Conservation (phyloP, 1,284 basidiomycete genomes). For the Ceraceosorus bombacis region DNA sequence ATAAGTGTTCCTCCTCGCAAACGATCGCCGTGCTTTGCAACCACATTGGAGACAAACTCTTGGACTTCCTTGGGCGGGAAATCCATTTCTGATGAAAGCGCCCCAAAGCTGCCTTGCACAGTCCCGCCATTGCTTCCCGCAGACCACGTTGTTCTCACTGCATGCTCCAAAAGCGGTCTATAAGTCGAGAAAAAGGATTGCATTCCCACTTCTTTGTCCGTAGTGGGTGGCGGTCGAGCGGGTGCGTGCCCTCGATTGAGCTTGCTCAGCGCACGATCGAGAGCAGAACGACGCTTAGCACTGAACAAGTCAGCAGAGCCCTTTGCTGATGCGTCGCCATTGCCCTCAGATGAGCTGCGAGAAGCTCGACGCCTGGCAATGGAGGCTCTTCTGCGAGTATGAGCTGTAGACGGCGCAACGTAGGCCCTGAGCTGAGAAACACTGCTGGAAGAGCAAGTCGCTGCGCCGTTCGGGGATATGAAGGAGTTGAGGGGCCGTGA, state of each 20-base stretch:
- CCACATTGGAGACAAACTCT: slow-evolving; percentile 20
- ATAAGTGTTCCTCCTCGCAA: slow-evolving; percentile 8
- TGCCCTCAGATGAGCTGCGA: not conserved
- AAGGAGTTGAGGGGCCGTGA: not conserved
- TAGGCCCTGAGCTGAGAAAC: not conserved
- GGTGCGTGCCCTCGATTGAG: not conserved
- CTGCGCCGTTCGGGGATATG: not conserved
- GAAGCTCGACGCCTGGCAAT: not conserved
- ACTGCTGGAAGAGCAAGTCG: too few relatives aligned
- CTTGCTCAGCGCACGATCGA: not conserved
- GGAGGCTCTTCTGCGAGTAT: not conserved
- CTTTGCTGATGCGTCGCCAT: too few relatives aligned
- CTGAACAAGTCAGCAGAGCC: not conserved
- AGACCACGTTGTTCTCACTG: slow-evolving; percentile 15
- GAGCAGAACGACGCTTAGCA: not conserved
- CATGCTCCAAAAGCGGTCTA: slow-evolving; percentile 31
- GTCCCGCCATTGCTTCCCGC: slow-evolving; percentile 12
- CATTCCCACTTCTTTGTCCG: slow-evolving; percentile 22
- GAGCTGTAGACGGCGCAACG: not conserved
- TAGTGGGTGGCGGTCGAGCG: slow-evolving; percentile 28
- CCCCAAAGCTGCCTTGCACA: slow-evolving; percentile 18
- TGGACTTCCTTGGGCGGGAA: slow-evolving; percentile 17
- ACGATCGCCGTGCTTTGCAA: slow-evolving; percentile 8
- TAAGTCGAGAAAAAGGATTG: slow-evolving; percentile 31
- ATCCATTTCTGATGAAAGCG: slow-evolving; percentile 19